Base-by-base conservation (phyloP, 768 basidiomycete genomes). In the Cyathus striatus region DNA sequence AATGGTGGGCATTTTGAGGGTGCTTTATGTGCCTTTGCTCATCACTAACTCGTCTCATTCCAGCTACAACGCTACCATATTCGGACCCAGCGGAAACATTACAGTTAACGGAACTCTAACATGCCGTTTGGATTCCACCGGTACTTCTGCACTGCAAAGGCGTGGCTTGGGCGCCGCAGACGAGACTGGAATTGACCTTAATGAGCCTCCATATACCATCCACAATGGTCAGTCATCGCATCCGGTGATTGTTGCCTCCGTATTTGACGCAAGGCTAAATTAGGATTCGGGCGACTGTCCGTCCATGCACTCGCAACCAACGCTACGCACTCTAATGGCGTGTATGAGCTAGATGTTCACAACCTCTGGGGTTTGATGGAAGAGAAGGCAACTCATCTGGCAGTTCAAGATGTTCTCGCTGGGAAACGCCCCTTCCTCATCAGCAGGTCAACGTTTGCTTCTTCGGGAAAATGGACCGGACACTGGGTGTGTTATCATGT, bases 311-410 rank as follows among this genome's bases (percentile, higher is more conserved):
- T 88, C 16, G 79, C 83, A 2, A 83, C 82, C 2, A 88, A 88
- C 48, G 84, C 84, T 0, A 82, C 84, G 1, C 83, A 88, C 57
- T 65, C 66, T 5, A 70, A 70, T 36, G 86, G 86, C 1, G 68
- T 72, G 43, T 69, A 66, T 9, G 83, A 87, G 49, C 64, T 84
- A 23, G 83, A 87, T 48, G 70, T 74, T 13, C 86, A 87, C 58
- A 87, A 82, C 56, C 48, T 86, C 43, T 87, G 76, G 70, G 84
- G 85, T 14, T 56, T 79, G 53, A 81, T 86, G 80, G 81, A 85
- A 55, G 82, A 79, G 49, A 75, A 75, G 48, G 65, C 84, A 1
- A 83, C 85, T 3, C 69, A 83, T 60, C 58, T 74, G 18, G 82
- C 83, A 4, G 44, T 87, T 33, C 64, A 70, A 50, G 55, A 71